Evolutionary conservation across 139 green algal genomes (phyloP).

Genomic region (Coelastrella sp.): DNA sequence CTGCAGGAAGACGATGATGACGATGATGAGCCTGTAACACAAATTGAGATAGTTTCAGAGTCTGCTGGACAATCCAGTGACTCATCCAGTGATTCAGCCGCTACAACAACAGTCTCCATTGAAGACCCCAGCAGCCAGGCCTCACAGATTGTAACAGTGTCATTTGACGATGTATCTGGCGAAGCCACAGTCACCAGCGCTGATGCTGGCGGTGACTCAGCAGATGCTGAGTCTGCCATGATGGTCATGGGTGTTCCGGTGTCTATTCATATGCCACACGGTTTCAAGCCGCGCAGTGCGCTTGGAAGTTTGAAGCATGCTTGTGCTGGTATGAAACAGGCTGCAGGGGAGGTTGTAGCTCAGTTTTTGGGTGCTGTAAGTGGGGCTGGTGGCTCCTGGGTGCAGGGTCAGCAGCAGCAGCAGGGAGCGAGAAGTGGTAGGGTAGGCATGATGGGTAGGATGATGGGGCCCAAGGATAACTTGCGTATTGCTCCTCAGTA

Average conservation of each 20-base stretch:
- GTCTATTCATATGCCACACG: background rate
- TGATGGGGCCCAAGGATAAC: background rate
- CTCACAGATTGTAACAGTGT: background rate
- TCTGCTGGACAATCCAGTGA: too few species aligned
- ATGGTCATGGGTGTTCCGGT: background rate
- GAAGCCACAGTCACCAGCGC: background rate
- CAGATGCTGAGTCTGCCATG: background rate
- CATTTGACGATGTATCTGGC: background rate
- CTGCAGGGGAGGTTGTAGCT: background rate
- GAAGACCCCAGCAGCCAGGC: background rate
- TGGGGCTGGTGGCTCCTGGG: background rate
- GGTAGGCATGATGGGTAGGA: background rate
- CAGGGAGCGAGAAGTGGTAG: background rate
- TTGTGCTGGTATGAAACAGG: slow-evolving; percentile 16
- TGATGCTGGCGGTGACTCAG: background rate
- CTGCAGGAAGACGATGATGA: slow-evolving; percentile 17
- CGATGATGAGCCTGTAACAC: background rate
- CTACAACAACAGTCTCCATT: too few species aligned
- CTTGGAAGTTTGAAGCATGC: background rate
- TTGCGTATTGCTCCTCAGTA: background rate
- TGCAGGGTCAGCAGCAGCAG: background rate
- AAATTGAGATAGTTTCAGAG: background rate
- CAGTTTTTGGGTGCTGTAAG: background rate
- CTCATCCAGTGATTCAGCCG: background rate
- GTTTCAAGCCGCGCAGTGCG: background rate